A percentile compares a stretch with the other conserved stretches of the same genome.
phyloP scores from a whole-genome alignment of 148 eudicot species.

The Rhododendron ferrugineum region DNA sequence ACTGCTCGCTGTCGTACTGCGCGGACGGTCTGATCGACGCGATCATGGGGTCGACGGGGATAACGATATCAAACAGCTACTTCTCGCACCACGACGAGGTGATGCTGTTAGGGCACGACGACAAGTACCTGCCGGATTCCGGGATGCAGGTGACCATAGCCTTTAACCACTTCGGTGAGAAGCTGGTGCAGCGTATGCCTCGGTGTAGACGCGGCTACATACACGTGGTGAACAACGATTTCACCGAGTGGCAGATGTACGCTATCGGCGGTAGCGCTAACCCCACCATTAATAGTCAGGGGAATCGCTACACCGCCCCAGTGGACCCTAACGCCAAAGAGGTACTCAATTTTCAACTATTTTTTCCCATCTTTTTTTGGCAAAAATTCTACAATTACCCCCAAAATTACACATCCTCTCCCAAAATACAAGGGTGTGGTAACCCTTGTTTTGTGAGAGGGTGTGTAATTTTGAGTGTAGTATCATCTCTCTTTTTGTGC shows the following conservation, averaged over 20 bases:
- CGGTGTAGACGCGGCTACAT: slow-evolving; percentile 51
- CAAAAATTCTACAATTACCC: no score
- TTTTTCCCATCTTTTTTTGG: no score
- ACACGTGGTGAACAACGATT: slow-evolving; percentile 51
- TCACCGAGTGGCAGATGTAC: slow-evolving; percentile 46
- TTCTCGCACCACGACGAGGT: slow-evolving; percentile 50
- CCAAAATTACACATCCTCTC: no score
- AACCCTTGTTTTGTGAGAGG: no score
- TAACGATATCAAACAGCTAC: slow-evolving; percentile 44
- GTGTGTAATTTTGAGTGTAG: no score
- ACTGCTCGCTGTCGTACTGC: slow-evolving; percentile 35
- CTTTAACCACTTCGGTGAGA: slow-evolving; percentile 45
- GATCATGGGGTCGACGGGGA: slow-evolving; percentile 43
- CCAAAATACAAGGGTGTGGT: no score
- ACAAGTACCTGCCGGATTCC: slow-evolving; percentile 35
- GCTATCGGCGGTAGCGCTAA: slow-evolving; percentile 58
- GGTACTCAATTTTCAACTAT: slow-evolving; percentile 16
- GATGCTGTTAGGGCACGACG: slow-evolving; percentile 47
- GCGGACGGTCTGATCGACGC: slow-evolving; percentile 51
- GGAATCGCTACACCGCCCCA: slow-evolving; percentile 53
- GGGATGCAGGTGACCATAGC: slow-evolving; percentile 68
- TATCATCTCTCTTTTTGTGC: no score
- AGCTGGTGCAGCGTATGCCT: slow-evolving; percentile 58
- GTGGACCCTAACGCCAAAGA: slow-evolving; percentile 31
- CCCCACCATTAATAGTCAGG: slow-evolving; percentile 59